These are phyloP conservation scores for Phytophthora chlamydospora DNA, from an alignment of 352 stramenopile genomes.

Conservation along the genomic window DNA sequence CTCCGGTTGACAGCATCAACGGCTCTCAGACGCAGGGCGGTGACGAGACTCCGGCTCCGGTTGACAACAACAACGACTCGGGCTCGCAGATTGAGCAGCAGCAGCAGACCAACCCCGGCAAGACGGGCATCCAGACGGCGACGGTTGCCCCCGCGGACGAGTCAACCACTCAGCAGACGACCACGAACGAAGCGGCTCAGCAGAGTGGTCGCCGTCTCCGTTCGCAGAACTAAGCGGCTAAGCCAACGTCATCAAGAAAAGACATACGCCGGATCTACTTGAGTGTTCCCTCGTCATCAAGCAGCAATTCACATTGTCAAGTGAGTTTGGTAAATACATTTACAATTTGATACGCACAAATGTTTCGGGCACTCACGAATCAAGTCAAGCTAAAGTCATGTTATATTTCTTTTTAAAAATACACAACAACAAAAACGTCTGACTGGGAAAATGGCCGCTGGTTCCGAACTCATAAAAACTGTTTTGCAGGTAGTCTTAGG, in stretches of 20 bases:
- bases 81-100: background rate
- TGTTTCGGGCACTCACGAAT: no score
- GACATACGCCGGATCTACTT: slow-evolving; percentile 15
- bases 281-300: slow-evolving; percentile 12
- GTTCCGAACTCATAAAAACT: no score
- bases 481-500: background rate
- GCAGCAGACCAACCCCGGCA: slow-evolving; percentile 6
- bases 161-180: slow-evolving; percentile 14
- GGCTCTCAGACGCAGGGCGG: slow-evolving; percentile 9
- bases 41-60: slow-evolving; percentile 1
- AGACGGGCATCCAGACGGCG: slow-evolving; percentile 8
- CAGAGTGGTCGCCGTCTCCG: slow-evolving; percentile 33
- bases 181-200: slow-evolving; percentile 30
- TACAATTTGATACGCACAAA: background rate
- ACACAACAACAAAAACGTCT: no score
- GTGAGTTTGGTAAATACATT: slow-evolving; percentile 21
- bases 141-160: slow-evolving; percentile 2
- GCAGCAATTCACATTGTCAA: slow-evolving; percentile 14
- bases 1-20: slow-evolving; percentile 8
- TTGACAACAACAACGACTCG: slow-evolving; percentile 11
- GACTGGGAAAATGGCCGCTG: no score
- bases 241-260: slow-evolving; percentile 10
- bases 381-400: no score
- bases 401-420: no score
- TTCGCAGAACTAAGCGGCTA: slow-evolving; percentile 29